These are phyloP conservation scores for Penicillium thymicola DNA, from an alignment of 2,329 filamentous ascomycete species.

Conservation along the genomic window DNA sequence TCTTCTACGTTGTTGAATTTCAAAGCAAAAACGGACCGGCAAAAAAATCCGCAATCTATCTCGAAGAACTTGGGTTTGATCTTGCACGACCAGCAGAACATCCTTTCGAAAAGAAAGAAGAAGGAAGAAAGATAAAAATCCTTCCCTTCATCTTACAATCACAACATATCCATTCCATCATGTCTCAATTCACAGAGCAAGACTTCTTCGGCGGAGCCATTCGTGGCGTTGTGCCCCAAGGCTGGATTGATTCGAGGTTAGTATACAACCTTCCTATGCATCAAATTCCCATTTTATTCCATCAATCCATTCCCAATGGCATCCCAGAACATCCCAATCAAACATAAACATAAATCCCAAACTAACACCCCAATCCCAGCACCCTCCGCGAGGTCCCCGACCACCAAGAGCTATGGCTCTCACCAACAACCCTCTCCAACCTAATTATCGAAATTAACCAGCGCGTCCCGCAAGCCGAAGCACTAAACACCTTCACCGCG, in stretches of 20 bases:
- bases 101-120: neutral
- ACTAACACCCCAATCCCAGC: slow-evolving; percentile 21
- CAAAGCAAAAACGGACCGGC: neutral
- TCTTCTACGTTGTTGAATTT: neutral
- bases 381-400: slow-evolving; percentile 40
- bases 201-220: slow-evolving; percentile 38
- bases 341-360: neutral
- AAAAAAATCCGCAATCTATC: neutral
- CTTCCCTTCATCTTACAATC: neutral
- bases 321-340: neutral
- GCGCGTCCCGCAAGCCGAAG: slow-evolving; percentile 55
- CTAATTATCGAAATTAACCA: slow-evolving; percentile 90
- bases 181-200: slow-evolving; percentile 27
- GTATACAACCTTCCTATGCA: slow-evolving; percentile 6
- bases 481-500: slow-evolving; percentile 23
- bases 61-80: neutral
- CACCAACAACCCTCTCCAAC: slow-evolving; percentile 75
- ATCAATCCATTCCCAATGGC: neutral
- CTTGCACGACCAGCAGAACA: neutral
- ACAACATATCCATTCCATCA: slow-evolving; percentile 4
- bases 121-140: neutral
- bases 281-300: neutral
- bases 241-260: slow-evolving; percentile 40
- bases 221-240: slow-evolving; percentile 31
- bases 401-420: slow-evolving; percentile 90